A percentile compares a stretch with the other conserved stretches of the same genome.
Evolutionary conservation across 2,329 filamentous ascomycete species (phyloP).

Genomic region (Claviceps capensis): DNA sequence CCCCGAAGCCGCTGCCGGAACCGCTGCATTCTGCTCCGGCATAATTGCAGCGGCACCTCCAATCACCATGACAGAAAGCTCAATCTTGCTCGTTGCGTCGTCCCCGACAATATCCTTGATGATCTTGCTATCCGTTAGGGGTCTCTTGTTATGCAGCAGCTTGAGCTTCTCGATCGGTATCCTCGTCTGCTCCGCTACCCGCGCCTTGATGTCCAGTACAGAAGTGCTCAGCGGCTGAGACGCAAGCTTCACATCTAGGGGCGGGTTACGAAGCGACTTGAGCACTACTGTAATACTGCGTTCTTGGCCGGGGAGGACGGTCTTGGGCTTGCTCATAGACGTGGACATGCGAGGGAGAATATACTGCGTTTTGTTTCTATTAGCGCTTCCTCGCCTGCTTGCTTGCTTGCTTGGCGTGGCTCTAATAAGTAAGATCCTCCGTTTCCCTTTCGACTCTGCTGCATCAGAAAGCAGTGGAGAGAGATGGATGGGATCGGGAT

Average conservation of each 20-base stretch:
- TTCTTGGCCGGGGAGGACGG: conserved; percentile 37
- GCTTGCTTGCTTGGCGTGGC: neutral
- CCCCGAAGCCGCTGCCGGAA: conserved; percentile 23
- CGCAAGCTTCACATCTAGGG: conserved; percentile 52
- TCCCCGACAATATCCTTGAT: conserved; percentile 57
- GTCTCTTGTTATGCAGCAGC: conserved; percentile 77
- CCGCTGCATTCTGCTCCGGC: conserved; percentile 24
- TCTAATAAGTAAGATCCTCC: neutral
- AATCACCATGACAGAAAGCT: conserved; percentile 81
- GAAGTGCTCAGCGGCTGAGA: conserved; percentile 54
- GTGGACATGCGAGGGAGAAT: conserved; percentile 56
- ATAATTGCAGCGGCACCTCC: conserved; percentile 44
- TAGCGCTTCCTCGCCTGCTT: neutral
- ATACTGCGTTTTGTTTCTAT: conserved; percentile 33
- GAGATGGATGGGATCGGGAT: neutral
- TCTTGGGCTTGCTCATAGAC: conserved; percentile 35
- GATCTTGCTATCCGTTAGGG: conserved; percentile 62
- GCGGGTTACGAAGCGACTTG: conserved; percentile 66
- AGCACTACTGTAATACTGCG: conserved; percentile 45
- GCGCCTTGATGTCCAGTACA: conserved; percentile 63
- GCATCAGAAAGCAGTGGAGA: neutral
- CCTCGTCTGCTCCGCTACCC: conserved; percentile 48
- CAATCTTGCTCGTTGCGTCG: conserved; percentile 32
- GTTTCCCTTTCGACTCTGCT: neutral
- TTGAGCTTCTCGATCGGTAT: conserved; percentile 69